A percentile compares a stretch with the other conserved stretches of the same genome.
Conservation (phyloP, 805 yeast genomes). For the Wickerhamomyces pijperi region DNA sequence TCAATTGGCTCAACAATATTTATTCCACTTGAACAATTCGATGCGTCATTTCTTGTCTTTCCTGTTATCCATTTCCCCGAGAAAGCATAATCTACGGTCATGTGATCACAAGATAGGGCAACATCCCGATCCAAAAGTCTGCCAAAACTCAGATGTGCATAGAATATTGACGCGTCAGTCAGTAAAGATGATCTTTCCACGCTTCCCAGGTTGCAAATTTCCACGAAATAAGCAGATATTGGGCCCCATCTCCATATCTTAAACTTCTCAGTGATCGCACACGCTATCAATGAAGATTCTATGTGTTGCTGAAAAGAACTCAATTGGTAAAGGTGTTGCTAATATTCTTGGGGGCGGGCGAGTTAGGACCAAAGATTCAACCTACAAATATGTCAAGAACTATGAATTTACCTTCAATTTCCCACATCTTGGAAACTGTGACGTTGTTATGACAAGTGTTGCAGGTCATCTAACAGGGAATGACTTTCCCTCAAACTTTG, state of each 20-base stretch:
- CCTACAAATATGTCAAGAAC: constrained; percentile 59
- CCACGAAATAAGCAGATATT: background rate
- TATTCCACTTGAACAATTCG: too few species aligned
- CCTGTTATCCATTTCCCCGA: too few species aligned
- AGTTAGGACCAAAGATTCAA: constrained; percentile 33
- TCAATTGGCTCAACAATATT: too few species aligned
- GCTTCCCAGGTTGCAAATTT: too few species aligned
- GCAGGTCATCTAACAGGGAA: constrained; percentile 69
- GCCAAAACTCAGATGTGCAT: too few species aligned
- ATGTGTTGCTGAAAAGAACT: constrained; percentile 96
- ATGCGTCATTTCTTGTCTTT: too few species aligned
- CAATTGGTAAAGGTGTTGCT: constrained; percentile 82
- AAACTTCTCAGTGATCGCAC: background rate
- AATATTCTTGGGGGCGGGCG: constrained; percentile 67
- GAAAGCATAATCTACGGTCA: too few species aligned
- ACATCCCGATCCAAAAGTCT: too few species aligned
- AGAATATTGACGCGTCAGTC: too few species aligned
- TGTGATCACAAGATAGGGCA: too few species aligned
- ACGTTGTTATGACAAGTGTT: constrained; percentile 86
- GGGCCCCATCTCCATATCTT: too few species aligned
- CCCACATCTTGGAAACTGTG: constrained; percentile 50
- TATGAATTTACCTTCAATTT: constrained; percentile 66
- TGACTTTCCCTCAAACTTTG: constrained; percentile 52
- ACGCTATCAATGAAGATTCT: constrained; percentile 48
- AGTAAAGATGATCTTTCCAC: too few species aligned